Evolutionary conservation across 345 rosid genomes (phyloP).

Genomic region (Populus tremula): DNA sequence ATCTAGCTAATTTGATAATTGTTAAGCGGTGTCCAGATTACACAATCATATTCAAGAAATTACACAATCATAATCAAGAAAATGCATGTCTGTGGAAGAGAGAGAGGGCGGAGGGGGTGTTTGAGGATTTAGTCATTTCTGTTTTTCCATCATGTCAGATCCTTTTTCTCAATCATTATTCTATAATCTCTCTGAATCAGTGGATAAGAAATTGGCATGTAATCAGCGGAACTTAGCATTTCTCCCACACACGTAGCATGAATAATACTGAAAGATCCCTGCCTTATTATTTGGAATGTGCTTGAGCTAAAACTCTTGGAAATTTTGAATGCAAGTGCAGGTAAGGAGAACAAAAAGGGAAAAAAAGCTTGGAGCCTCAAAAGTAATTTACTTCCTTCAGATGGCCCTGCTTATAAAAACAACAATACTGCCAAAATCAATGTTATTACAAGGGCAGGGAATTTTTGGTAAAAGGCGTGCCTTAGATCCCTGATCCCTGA

Average conservation of each 20-base stretch:
- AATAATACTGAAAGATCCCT: background rate
- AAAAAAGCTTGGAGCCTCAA: background rate
- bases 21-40: background rate
- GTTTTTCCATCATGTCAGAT: background rate
- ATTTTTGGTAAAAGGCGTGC: background rate
- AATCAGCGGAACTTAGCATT: background rate
- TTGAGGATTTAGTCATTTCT: background rate
- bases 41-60: background rate
- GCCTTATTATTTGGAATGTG: background rate
- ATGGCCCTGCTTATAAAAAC: background rate
- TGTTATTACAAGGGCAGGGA: background rate
- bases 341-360: background rate
- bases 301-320: background rate
- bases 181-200: background rate
- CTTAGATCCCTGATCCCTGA: background rate
- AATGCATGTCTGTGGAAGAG: background rate
- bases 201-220: background rate
- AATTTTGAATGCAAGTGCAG: background rate
- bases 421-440: background rate
- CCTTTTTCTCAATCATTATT: background rate
- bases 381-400: background rate
- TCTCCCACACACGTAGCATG: background rate
- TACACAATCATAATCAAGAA: background rate
- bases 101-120: background rate
- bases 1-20: too few species aligned